Conservation (phyloP, 257 asterid species). For the Agastache rugosa region DNA sequence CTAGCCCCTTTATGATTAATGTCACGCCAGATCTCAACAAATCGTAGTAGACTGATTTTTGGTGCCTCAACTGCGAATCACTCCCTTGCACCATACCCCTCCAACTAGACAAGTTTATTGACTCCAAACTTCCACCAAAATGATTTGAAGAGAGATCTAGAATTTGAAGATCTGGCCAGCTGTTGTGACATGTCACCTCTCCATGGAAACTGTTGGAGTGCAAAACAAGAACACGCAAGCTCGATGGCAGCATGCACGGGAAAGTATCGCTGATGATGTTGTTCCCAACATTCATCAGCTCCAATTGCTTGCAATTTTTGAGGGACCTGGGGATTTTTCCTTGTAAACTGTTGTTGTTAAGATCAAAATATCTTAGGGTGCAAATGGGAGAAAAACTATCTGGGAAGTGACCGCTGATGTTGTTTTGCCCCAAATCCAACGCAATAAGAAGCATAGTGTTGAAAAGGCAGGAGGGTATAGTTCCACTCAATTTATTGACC, state of each 20-base stretch:
- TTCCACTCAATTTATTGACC: background rate
- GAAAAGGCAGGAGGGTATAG: background rate
- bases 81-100: too few species aligned
- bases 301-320: conserved; percentile 43
- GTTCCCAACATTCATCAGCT: conserved; percentile 50
- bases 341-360: background rate
- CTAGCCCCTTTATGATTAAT: background rate
- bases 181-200: conserved; percentile 32
- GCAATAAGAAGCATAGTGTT: background rate
- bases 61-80: too few species aligned
- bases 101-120: too few species aligned
- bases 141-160: conserved; percentile 32
- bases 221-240: conserved; percentile 48
- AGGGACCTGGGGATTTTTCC: conserved; percentile 43
- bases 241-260: conserved; percentile 44
- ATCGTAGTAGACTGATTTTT: too few species aligned
- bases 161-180: conserved; percentile 34
- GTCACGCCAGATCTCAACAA: too few species aligned
- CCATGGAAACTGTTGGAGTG: conserved; percentile 54
- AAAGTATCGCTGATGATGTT: conserved; percentile 42
- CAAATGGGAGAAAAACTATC: background rate
- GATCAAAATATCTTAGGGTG: background rate
- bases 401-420: background rate
- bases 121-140: conserved; percentile 21
- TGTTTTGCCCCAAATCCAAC: background rate